Percentiles rank a stretch among this genome's conserved stretches.
Evolutionary conservation across 305 asterid genomes (phyloP).

Genomic region (Plantago rigida): DNA sequence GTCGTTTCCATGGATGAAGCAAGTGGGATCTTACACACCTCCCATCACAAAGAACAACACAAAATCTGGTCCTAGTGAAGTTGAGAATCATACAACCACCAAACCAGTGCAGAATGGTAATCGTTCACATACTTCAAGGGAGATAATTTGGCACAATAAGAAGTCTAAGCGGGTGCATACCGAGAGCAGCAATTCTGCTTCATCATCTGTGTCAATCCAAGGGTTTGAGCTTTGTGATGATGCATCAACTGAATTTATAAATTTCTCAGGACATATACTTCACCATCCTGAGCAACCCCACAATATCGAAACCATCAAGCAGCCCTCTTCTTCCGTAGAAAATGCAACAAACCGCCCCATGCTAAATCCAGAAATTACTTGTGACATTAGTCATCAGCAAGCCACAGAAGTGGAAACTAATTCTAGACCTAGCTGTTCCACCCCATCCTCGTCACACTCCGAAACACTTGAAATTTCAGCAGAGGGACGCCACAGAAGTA

Average conservation of each 20-base stretch:
- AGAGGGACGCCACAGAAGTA: conserved; percentile 27
- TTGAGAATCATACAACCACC: conserved; percentile 34
- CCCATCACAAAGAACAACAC: conserved; percentile 26
- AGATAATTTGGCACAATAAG: conserved; percentile 32
- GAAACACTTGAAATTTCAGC: conserved; percentile 33
- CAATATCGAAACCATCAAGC: conserved; percentile 29
- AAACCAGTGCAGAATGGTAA: conserved; percentile 30
- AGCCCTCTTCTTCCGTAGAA: conserved; percentile 31
- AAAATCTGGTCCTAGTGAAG: conserved; percentile 31
- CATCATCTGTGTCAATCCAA: conserved; percentile 64
- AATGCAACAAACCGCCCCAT: conserved; percentile 23
- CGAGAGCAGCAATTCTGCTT: conserved; percentile 69
- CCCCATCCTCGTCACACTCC: conserved; percentile 49
- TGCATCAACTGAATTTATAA: conserved; percentile 36
- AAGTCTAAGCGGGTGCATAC: conserved; percentile 47
- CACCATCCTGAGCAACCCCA: conserved; percentile 33
- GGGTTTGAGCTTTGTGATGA: conserved; percentile 64
- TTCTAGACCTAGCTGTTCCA: conserved; percentile 46
- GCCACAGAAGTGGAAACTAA: conserved; percentile 39
- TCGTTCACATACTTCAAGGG: conserved; percentile 31
- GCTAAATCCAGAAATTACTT: conserved; percentile 30
- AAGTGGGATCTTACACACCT: conserved; percentile 35
- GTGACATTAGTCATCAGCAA: conserved; percentile 29
- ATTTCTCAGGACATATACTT: conserved; percentile 33
- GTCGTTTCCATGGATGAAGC: conserved; percentile 49